phyloP scores from a whole-genome alignment of 371 early-diverging fungal species.

The Mucor irregularis region DNA sequence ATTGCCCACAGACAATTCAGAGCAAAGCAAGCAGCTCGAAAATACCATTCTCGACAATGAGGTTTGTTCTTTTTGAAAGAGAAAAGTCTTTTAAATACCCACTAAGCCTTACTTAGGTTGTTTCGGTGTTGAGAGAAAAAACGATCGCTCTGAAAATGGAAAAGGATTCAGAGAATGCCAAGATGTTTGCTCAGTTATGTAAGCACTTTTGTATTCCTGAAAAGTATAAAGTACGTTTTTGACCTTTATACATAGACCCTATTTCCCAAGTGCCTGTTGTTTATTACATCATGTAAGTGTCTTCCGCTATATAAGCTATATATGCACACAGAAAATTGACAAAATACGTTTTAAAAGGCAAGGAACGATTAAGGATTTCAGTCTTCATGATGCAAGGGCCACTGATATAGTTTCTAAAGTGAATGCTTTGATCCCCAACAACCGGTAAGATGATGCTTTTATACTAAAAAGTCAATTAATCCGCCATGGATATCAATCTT shows the following conservation, averaged over 20 bases:
- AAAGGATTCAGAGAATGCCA: slow-evolving; percentile 13
- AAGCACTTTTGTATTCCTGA: background rate
- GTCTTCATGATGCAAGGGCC: background rate
- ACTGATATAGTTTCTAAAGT: slow-evolving; percentile 1
- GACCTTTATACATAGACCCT: slow-evolving; percentile 3
- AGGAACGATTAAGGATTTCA: slow-evolving; percentile 13
- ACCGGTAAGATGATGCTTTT: too few relatives aligned
- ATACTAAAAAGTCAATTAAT: slow-evolving; percentile 1
- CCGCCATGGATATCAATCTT: slow-evolving; percentile 8
- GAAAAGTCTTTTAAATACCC: background rate
- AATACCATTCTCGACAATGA: background rate
- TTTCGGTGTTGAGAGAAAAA: background rate
- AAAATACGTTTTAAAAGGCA: slow-evolving; percentile 1
- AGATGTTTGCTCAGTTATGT: slow-evolving; percentile 13
- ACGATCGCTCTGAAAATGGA: slow-evolving; percentile 5
- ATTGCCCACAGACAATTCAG: slow-evolving; percentile 5
- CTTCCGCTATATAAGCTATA: too few relatives aligned
- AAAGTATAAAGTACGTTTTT: background rate
- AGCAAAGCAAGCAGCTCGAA: slow-evolving; percentile 6
- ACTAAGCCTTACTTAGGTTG: background rate
- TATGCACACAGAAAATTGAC: too few relatives aligned
- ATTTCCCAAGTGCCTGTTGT: slow-evolving; percentile 10
- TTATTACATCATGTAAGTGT: slow-evolving; percentile 11
- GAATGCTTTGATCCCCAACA: background rate
- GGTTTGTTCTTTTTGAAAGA: background rate